Base-by-base conservation (phyloP, 805 yeast genomes). In the Nakazawaea holstii region DNA sequence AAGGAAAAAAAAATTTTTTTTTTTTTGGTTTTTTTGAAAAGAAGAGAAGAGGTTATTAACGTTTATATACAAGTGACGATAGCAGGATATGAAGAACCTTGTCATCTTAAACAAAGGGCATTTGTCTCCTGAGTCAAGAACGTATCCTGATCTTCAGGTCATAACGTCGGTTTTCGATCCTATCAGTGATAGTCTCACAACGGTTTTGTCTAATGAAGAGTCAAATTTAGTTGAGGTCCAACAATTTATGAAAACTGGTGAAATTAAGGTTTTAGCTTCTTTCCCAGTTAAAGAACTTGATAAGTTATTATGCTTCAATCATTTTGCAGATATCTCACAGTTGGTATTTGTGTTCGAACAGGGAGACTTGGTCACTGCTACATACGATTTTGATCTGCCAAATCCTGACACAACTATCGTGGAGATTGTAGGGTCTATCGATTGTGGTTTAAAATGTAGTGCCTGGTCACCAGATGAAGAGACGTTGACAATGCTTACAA, bases 391-490 rank as follows among this genome's bases (percentile, higher is more conserved):
- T 9, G 50, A 54, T 2, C 52, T 55, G 1, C 69, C 70, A 6
- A 78, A 76, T 51, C 74, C 76, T 11, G 77, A 78, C 33, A 66
- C 75, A 14, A 75, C 89, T 1, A 72, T 83, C 5, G 73, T 77
- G 17, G 90, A 84, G 55, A 83, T 90, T 41, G 91, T 85, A 8
- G 98, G 97, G 0, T 76, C 88, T 17, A 80, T 92, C 27, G 97
- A 90, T 57, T 76, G 74, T 31, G 92, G 91, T 0, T 67, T 92
- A 13, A 57, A 64, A 39, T 81, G 87, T 14, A 91, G 96, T 0
- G 56, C 66, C 17, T 94, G 98, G 98, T 83, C 96, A 10, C 84
- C 84, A 6, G 97, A 94, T 61, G 97, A 91, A 57, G 98, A 94
- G 62, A 77, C 90, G 0, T 67, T 92, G 45, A 80, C 83, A 2